Evolutionary conservation across 1,284 basidiomycete species (phyloP), one percentile per base, ranked within the genome.

Genomic region (Gomphus bonarii): DNA sequence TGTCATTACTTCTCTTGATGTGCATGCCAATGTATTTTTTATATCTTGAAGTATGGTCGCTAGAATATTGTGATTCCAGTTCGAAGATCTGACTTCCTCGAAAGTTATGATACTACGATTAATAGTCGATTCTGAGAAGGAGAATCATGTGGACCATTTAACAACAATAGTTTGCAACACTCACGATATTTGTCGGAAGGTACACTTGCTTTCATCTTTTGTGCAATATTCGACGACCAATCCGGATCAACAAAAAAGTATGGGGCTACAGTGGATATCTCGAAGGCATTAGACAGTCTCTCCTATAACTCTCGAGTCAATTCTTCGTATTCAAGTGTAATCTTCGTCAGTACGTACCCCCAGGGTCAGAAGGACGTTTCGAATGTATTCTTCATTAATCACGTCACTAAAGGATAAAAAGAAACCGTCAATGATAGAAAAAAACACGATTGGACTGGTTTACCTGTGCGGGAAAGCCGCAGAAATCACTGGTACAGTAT

Each of bases 201-300:
- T 11, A 86, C 66, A 1, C 70, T 69, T 43, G 70, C 69, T n/a
- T 77, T 64, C 75, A 93, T 82, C 8, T 67, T 66, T 44, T 70
- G 65, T 0, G 88, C 82, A 59, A 85, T 82, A 0, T 75, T 66
- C 1, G 77, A 73, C 1, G 68, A 60, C 58, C 82, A 76, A 57
- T 84, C 72, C 0, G 90, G 90, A 7, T 81, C 76, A 20, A 78
- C 66, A 67, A 92, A 95, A 69, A 94, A 83, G 68, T 85, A 93
- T 0, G 85, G 79, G 0, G 81, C 84, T 16, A 83, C 71, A 0
- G 65, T 64, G 0, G 85, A 78, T 48, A 94, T 76, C 59, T 93
- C 88, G 44, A 75, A 72, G 38, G 93, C 67, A 49, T 82, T 84
- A 7, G 76, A 76, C 2, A 88, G 71, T 20, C 91, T 84, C 40